phyloP scores from a whole-genome alignment of 768 basidiomycete species.

The Auriscalpium vulgare region DNA sequence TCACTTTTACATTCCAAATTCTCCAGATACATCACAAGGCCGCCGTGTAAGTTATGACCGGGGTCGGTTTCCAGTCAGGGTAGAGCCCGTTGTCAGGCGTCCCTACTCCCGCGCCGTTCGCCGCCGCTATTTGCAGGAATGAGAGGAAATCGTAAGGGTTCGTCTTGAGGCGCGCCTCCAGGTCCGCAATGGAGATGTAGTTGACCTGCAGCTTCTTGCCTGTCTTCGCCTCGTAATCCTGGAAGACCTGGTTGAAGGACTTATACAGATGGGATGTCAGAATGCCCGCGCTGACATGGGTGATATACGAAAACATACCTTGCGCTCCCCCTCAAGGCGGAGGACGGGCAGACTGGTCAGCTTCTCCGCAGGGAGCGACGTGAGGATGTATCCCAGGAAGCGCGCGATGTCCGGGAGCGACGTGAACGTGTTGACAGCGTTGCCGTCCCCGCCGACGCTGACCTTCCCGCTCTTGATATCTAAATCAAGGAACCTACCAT shows the following conservation, averaged over 20 bases:
- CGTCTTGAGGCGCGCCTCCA: constrained; percentile 4
- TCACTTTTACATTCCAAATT: no score
- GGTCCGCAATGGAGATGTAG: constrained; percentile 5
- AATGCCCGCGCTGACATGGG: not conserved
- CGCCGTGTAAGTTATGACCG: constrained; percentile 1
- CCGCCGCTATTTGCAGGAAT: constrained; percentile 5
- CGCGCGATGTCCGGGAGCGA: constrained; percentile 12
- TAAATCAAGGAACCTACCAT: constrained; percentile 1
- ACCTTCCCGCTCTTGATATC: constrained; percentile 10
- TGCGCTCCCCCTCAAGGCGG: constrained; percentile 13
- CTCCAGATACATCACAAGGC: no score
- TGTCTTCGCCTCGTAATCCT: constrained; percentile 7
- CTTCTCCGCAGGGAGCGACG: constrained; percentile 9
- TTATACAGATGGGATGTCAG: not conserved
- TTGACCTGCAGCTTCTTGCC: constrained; percentile 11
- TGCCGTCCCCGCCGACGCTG: constrained; percentile 10
- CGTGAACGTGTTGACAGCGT: constrained; percentile 13
- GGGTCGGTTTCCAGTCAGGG: constrained; percentile 17
- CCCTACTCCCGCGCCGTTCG: constrained; percentile 4
- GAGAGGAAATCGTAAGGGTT: constrained; percentile 11
- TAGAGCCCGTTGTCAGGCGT: constrained; percentile 9
- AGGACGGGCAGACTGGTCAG: constrained; percentile 4
- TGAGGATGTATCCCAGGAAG: constrained; percentile 14
- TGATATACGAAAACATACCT: constrained; percentile 1
- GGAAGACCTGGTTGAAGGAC: constrained; percentile 16